These are phyloP conservation scores for Lecanoromycetidae sp. DNA, from an alignment of 2,329 filamentous ascomycete genomes.

Conservation along the genomic window DNA sequence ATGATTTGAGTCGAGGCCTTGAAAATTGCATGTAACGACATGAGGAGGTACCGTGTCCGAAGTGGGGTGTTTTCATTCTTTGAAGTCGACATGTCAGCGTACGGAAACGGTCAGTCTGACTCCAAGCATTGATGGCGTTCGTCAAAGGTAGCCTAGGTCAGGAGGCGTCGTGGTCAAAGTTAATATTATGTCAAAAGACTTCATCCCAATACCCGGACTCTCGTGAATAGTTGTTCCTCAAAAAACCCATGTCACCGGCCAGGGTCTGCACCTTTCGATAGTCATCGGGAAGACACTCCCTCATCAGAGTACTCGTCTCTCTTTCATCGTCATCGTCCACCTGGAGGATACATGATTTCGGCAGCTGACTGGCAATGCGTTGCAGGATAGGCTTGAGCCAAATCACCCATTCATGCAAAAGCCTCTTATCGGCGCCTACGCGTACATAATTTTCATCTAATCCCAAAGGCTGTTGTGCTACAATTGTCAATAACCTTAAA, in stretches of 20 bases:
- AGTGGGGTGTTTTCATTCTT: too few species aligned
- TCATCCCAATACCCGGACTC: not conserved
- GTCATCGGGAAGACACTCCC: not conserved
- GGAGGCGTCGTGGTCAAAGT: not conserved
- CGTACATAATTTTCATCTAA: too few species aligned
- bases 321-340: not conserved
- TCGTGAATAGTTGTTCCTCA: not conserved
- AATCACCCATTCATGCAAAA: not conserved
- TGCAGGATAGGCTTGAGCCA: not conserved
- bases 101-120: not conserved
- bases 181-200: not conserved
- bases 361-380: not conserved
- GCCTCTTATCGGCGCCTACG: not conserved
- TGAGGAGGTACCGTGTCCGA: too few species aligned
- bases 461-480: not conserved
- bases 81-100: too few species aligned
- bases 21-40: too few species aligned
- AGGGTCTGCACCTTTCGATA: not conserved
- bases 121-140: not conserved
- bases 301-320: not conserved
- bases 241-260: not conserved
- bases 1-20: too few species aligned
- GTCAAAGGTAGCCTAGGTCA: not conserved
- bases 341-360: not conserved
- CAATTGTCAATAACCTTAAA: not conserved